phyloP scores from a whole-genome alignment of 148 eudicot genomes.

The Polygonum aviculare region DNA sequence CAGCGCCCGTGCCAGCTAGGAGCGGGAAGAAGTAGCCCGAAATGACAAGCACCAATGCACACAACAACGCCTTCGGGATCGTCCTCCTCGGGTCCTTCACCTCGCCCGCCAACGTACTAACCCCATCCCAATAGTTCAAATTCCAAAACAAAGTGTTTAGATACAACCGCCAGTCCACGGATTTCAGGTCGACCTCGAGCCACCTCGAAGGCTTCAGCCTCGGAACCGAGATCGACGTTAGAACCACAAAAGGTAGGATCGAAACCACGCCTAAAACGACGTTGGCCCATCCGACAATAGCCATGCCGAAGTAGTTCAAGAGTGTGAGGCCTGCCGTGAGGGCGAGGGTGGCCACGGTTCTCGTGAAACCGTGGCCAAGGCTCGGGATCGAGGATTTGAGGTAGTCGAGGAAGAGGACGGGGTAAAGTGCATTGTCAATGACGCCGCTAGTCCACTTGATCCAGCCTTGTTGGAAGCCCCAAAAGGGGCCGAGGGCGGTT shows the following conservation, averaged over 20 bases:
- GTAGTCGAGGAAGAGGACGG: constrained; percentile 37
- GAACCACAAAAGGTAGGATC: constrained; percentile 17
- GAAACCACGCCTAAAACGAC: constrained; percentile 25
- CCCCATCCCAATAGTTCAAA: constrained; percentile 80
- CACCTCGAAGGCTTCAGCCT: constrained; percentile 19
- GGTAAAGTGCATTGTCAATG: constrained; percentile 37
- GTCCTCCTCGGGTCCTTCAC: constrained; percentile 50
- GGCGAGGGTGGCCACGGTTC: constrained; percentile 18
- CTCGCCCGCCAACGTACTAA: constrained; percentile 83
- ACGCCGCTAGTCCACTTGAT: constrained; percentile 39
- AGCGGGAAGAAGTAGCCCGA: constrained; percentile 62
- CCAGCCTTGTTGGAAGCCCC: constrained; percentile 42
- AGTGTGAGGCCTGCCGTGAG: constrained; percentile 25
- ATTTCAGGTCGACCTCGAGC: constrained; percentile 22
- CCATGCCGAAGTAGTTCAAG: constrained; percentile 37
- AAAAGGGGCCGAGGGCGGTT: constrained; percentile 28
- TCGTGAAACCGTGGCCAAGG: constrained; percentile 19
- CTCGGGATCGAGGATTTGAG: constrained; percentile 31
- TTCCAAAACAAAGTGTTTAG: constrained; percentile 86
- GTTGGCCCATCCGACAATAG: constrained; percentile 33
- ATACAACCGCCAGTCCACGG: constrained; percentile 34
- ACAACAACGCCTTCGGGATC: constrained; percentile 59
- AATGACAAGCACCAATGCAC: constrained; percentile 54
- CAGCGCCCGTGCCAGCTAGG: constrained; percentile 73
- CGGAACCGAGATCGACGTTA: constrained; percentile 14